Base-by-base conservation (phyloP, 495 filamentous ascomycete genomes). In the Penicillium desertorum region DNA sequence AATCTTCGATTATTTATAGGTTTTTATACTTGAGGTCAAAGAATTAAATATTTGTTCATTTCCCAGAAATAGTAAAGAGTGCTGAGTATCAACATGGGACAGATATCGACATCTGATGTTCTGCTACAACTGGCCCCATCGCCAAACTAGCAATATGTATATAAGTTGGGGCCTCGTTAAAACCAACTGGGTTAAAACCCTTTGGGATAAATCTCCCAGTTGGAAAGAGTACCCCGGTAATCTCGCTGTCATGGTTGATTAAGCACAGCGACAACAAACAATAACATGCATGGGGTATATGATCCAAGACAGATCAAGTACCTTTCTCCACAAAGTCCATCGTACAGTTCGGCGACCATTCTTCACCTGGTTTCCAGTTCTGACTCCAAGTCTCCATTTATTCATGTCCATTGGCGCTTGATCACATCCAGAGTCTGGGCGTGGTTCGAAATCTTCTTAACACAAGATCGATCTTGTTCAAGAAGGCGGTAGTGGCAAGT, bases 141-240 rank as follows among this genome's bases (percentile, higher is more conserved):
- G 2, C 23, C 5, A 25, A 5, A 25, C 23, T 25, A 5, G 16
- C 1, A 6, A 36, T 32, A 22, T 36, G 7, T 51, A 45, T 5
- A 37, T 36, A 27, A 27, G 14, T n/a, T 51, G 51, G 23, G 51
- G 51, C 42, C 51, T 54, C 51, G 27, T 37, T 45, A 45, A 54
- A 54, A 54, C 39, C 51, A 54, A 27, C 52, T 19, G 20, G 30
- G 32, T 19, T 27, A 4, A 46, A 54, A 27, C 52, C 43, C 43
- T 25, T 0, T 37, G 52, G 42, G 43, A 52, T 20, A 20, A 39
- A 55, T 37, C 52, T 6, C 42, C 20, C 30, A 45, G 20, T 19
- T 54, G 30, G 30, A 37, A 55, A 55, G 32, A 55, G 44, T 47
- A 11, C 43, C 44, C 45, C 17, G 5, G 16, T 8, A 2, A 7